These are phyloP conservation scores for Colletotrichum echinochloae DNA, from an alignment of 2,329 filamentous ascomycete species.

Conservation along the genomic window DNA sequence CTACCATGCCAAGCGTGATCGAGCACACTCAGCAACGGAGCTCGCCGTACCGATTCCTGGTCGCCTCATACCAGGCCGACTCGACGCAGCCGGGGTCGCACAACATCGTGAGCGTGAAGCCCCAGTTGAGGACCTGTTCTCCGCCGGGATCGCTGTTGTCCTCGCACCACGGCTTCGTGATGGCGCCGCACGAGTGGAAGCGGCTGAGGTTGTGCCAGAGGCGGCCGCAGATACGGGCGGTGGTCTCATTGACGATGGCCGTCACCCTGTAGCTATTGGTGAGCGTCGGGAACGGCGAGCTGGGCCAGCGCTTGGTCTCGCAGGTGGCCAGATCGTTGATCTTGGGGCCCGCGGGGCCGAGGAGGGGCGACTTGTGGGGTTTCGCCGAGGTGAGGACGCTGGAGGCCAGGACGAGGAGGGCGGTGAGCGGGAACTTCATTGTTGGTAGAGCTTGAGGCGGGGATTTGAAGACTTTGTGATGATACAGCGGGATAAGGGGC, in stretches of 20 bases:
- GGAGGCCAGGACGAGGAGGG: neutral
- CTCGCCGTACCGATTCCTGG: neutral
- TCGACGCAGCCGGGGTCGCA: neutral
- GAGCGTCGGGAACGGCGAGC: neutral
- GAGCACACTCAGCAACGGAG: neutral
- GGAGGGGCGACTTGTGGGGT: neutral
- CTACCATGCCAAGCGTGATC: neutral
- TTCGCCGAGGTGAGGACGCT: neutral
- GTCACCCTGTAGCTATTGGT: neutral
- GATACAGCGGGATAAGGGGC: neutral
- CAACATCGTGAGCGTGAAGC: neutral
- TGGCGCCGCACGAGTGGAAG: slow-evolving; percentile 1
- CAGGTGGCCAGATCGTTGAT: neutral
- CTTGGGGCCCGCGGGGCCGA: neutral
- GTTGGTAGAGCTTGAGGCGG: no score
- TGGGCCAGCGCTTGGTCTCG: neutral
- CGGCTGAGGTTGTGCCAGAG: slow-evolving; percentile 3
- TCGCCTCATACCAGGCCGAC: neutral
- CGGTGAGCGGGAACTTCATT: neutral
- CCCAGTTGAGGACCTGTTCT: neutral
- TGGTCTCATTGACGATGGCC: neutral
- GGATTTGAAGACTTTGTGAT: neutral
- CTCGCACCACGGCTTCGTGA: neutral
- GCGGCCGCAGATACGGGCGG: neutral
- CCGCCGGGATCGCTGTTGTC: neutral